These are phyloP conservation scores for Elsinoe fawcettii DNA, from an alignment of 2,329 filamentous ascomycete species.

Conservation along the genomic window DNA sequence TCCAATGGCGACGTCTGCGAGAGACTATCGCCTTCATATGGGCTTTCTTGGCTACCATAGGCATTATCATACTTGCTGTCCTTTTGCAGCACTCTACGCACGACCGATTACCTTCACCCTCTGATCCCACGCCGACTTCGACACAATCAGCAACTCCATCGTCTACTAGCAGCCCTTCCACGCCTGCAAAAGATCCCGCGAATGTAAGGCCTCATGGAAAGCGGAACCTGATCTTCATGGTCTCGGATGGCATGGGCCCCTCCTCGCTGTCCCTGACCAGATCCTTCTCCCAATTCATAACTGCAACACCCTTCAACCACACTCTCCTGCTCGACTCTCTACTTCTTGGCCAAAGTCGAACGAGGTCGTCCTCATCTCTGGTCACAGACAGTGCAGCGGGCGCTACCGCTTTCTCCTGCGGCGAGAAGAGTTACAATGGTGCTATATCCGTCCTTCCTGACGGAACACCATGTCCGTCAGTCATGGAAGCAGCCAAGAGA, in stretches of 20 bases:
- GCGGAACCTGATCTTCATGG: constrained; percentile 96
- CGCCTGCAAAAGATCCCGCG: neutral
- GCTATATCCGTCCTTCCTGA: constrained; percentile 86
- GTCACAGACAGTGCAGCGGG: constrained; percentile 97
- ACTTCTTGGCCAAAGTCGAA: constrained; percentile 83
- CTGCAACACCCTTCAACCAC: constrained; percentile 65
- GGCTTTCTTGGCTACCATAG: constrained; percentile 72
- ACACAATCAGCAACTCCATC: constrained; percentile 2
- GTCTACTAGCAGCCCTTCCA: neutral
- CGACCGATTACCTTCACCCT: constrained; percentile 21
- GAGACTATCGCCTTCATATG: constrained; percentile 73
- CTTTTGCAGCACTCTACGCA: constrained; percentile 59
- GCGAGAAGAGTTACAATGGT: constrained; percentile 89
- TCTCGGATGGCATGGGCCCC: constrained; percentile 96
- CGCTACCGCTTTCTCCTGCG: constrained; percentile 92
- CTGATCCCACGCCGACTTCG: neutral
- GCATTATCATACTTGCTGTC: constrained; percentile 73
- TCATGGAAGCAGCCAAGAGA: constrained; percentile 84
- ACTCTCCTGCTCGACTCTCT: constrained; percentile 76
- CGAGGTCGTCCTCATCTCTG: constrained; percentile 71
- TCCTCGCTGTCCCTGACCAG: constrained; percentile 81
- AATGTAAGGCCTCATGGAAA: constrained; percentile 48
- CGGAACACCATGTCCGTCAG: constrained; percentile 80
- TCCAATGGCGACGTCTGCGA: constrained; percentile 54
- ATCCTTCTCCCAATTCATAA: constrained; percentile 71